Percentiles rank a stretch among this genome's conserved stretches.
Evolutionary conservation across 352 stramenopile genomes (phyloP).

Genomic region (Chrysophaeum taylorii): DNA sequence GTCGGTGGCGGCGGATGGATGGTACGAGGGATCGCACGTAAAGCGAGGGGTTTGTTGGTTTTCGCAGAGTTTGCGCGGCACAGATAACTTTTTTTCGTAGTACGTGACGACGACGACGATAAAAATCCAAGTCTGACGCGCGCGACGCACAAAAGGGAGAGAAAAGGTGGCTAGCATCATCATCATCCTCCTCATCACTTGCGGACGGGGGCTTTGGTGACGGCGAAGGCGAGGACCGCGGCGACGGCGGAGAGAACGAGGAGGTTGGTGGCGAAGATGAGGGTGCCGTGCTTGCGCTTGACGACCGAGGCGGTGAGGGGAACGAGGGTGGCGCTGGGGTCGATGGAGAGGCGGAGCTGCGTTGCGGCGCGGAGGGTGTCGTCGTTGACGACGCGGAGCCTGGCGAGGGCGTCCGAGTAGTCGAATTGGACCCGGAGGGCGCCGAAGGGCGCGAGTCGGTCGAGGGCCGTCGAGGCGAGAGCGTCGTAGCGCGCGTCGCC

Average conservation of each 20-base stretch:
- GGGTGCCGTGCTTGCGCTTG: not conserved
- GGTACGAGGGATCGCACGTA: no score
- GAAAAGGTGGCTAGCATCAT: no score
- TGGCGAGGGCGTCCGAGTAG: not conserved
- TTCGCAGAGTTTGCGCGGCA: no score
- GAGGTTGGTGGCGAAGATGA: not conserved
- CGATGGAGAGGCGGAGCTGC: not conserved
- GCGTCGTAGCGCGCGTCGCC: not conserved
- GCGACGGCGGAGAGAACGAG: not conserved
- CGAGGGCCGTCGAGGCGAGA: not conserved
- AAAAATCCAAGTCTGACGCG: no score
- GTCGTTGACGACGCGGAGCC: not conserved
- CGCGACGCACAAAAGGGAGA: no score
- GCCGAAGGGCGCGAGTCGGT: not conserved
- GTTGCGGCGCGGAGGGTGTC: not conserved
- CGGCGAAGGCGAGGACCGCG: not conserved
- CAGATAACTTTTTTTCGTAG: no score
- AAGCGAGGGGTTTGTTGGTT: no score
- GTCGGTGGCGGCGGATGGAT: no score
- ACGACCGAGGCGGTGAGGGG: not conserved
- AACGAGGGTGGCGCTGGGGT: not conserved
- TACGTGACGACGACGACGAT: no score
- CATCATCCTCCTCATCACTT: no score
- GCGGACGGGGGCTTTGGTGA: not conserved
- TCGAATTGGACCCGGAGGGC: not conserved